A percentile compares a stretch with the other conserved stretches of the same genome.
These are phyloP conservation scores for Neonectria faginata DNA, from an alignment of 2,329 filamentous ascomycete species.

Conservation along the genomic window DNA sequence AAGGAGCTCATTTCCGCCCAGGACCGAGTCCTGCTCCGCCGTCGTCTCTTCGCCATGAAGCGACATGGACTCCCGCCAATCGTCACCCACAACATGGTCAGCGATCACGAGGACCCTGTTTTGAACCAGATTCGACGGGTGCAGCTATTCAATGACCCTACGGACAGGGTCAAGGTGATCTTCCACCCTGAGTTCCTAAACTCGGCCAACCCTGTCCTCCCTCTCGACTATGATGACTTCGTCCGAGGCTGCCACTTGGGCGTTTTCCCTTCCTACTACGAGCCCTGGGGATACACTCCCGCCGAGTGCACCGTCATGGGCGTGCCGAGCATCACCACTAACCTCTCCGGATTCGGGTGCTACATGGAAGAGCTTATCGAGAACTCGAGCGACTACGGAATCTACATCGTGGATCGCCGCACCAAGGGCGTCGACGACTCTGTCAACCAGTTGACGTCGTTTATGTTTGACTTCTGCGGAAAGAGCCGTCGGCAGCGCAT, in stretches of 20 bases:
- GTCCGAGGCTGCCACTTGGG: slow-evolving; percentile 96
- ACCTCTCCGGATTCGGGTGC: slow-evolving; percentile 96
- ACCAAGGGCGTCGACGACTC: slow-evolving; percentile 97
- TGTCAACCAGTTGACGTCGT: slow-evolving; percentile 89
- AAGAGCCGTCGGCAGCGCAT: slow-evolving; percentile 98
- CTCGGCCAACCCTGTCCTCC: slow-evolving; percentile 93
- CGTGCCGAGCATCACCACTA: slow-evolving; percentile 97
- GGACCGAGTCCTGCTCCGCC: slow-evolving; percentile 91
- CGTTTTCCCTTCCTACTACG: slow-evolving; percentile 97
- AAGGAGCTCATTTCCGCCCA: slow-evolving; percentile 94
- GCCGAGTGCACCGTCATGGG: slow-evolving; percentile 99
- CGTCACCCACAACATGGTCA: slow-evolving; percentile 98
- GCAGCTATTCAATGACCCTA: slow-evolving; percentile 95
- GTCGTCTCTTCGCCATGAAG: slow-evolving; percentile 97
- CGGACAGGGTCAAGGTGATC: slow-evolving; percentile 95
- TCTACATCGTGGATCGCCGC: slow-evolving; percentile 97
- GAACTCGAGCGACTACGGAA: slow-evolving; percentile 97
- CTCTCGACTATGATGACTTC: slow-evolving; percentile 98
- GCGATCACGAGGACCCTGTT: slow-evolving; percentile 92
- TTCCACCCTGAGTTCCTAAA: slow-evolving; percentile 99
- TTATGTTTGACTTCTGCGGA: slow-evolving; percentile 91
- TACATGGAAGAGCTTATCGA: slow-evolving; percentile 99
- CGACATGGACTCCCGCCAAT: slow-evolving; percentile 89
- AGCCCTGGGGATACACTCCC: slow-evolving; percentile 98
- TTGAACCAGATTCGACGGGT: slow-evolving; percentile 96